Evolutionary conservation across 2,329 filamentous ascomycete genomes (phyloP).

Genomic region (Lecanoromycetidae sp.): DNA sequence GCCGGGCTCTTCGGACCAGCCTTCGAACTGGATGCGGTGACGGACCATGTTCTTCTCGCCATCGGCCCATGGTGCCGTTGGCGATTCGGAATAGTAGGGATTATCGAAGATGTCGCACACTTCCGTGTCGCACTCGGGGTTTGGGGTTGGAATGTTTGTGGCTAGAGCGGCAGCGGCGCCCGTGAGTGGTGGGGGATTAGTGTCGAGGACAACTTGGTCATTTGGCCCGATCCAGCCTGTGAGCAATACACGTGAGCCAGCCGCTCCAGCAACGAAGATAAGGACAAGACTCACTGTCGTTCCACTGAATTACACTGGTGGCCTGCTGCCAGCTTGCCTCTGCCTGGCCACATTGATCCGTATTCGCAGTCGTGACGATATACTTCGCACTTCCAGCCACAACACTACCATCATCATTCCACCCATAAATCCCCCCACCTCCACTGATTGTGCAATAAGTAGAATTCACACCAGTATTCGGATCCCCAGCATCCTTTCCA

Average conservation of each 20-base stretch:
- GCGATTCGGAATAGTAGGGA: constrained; percentile 7
- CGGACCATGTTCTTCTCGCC: neutral
- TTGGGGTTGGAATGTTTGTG: neutral
- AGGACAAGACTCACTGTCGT: too few relatives aligned
- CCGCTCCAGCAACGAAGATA: too few relatives aligned
- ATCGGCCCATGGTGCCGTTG: constrained; percentile 1
- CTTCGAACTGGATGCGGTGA: constrained; percentile 1
- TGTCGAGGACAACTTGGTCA: constrained; percentile 8
- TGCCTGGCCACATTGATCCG: constrained; percentile 10
- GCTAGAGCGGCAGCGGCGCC: neutral
- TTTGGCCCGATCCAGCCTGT: neutral
- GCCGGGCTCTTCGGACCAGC: neutral
- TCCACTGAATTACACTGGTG: neutral
- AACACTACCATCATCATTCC: constrained; percentile 11
- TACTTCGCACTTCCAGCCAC: constrained; percentile 2
- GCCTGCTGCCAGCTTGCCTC: constrained; percentile 1
- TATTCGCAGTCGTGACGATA: constrained; percentile 1
- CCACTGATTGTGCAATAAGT: constrained; percentile 10
- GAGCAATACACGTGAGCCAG: too few relatives aligned
- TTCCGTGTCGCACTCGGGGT: constrained; percentile 4
- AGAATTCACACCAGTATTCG: neutral
- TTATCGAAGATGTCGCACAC: constrained; percentile 10
- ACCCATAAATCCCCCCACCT: constrained; percentile 10
- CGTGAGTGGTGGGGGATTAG: constrained; percentile 5
- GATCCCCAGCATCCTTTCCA: constrained; percentile 7